A percentile compares a stretch with the other conserved stretches of the same genome.
Evolutionary conservation across 441 rosid genomes (phyloP).

Genomic region (Raphanus hybrid): DNA sequence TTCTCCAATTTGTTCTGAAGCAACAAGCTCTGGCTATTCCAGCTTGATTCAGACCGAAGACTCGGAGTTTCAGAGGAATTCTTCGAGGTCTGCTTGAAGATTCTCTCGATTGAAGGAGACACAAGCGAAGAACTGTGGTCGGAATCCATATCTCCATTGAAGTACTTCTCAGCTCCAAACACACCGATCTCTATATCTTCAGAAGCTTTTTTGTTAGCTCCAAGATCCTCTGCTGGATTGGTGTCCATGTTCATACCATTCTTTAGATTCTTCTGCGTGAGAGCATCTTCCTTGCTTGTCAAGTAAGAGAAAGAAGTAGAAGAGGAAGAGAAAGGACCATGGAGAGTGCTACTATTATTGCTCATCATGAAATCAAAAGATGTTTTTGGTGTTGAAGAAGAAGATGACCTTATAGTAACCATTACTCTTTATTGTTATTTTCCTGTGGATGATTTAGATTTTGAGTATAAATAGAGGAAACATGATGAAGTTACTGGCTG

Average conservation of each 20-base stretch:
- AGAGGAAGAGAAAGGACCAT: conserved; percentile 50
- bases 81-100: conserved; percentile 40
- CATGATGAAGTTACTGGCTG: conserved; percentile 25
- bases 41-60: conserved; percentile 66
- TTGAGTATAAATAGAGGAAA: conserved; percentile 23
- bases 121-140: conserved; percentile 49
- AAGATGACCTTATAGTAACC: conserved; percentile 49
- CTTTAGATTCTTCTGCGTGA: conserved; percentile 31
- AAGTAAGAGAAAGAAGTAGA: conserved; percentile 51
- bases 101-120: conserved; percentile 27
- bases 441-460: conserved; percentile 17
- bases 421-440: conserved; percentile 15
- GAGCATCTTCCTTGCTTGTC: conserved; percentile 47
- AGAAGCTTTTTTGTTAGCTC: conserved; percentile 38
- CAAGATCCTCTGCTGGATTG: conserved; percentile 36
- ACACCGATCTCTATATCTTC: conserved; percentile 76
- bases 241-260: conserved; percentile 10
- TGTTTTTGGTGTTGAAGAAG: conserved; percentile 39
- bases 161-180: conserved; percentile 84
- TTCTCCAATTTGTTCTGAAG: conserved; percentile 42
- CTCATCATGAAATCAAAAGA: conserved; percentile 34
- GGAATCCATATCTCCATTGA: conserved; percentile 60
- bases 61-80: conserved; percentile 54
- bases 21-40: conserved; percentile 74
- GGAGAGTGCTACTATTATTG: conserved; percentile 36